phyloP scores from a whole-genome alignment of 345 rosid species.

The Linum usitatissimum region DNA sequence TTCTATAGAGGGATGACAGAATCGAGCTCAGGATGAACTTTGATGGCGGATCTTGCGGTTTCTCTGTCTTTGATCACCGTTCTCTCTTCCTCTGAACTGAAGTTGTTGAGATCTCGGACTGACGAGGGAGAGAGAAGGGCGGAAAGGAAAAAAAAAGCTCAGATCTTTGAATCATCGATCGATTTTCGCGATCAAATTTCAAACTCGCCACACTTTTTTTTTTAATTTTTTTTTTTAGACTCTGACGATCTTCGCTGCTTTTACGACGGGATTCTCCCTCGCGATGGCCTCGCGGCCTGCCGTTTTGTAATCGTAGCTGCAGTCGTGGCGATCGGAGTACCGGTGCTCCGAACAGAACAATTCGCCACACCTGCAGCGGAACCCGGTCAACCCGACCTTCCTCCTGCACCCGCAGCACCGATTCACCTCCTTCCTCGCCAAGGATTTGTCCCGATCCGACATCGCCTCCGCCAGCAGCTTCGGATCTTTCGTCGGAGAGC shows the following conservation, averaged over 20 bases:
- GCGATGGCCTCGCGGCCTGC: constrained; percentile 92
- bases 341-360: constrained; percentile 90
- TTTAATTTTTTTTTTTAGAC: constrained; percentile 21
- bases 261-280: constrained; percentile 84
- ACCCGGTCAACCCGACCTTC: constrained; percentile 92
- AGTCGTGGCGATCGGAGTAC: constrained; percentile 89
- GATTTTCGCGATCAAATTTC: background rate
- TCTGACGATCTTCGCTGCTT: constrained; percentile 91
- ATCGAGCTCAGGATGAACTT: background rate
- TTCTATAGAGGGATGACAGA: background rate
- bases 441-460: constrained; percentile 18
- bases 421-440: constrained; percentile 53
- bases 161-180: constrained; percentile 17
- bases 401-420: constrained; percentile 81
- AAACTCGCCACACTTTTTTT: background rate
- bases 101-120: no score
- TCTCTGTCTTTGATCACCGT: background rate
- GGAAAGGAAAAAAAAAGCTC: background rate
- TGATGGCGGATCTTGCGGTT: background rate
- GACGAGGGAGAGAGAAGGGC: no score
- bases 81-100: background rate
- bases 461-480: background rate
- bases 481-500: constrained; percentile 16
- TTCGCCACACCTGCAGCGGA: constrained; percentile 91
- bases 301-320: constrained; percentile 82